Percentiles rank a stretch among this genome's conserved stretches.
These are phyloP conservation scores for Ogataea ganodermae DNA, from an alignment of 805 yeast species.

Conservation along the genomic window DNA sequence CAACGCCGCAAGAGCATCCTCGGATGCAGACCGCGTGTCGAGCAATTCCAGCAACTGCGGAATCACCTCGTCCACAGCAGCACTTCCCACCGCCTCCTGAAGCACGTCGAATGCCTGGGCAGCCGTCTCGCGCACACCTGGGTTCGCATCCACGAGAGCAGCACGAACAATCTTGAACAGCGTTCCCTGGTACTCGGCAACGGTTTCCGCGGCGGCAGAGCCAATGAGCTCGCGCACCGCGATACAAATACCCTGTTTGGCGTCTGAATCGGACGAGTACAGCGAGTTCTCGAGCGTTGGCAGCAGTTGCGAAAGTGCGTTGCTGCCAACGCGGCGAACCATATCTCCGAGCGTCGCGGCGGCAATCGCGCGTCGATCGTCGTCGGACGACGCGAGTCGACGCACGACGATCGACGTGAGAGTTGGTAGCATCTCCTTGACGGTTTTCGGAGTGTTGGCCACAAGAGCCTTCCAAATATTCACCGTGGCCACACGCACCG, in stretches of 20 bases:
- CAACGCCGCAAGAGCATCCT: constrained; percentile 80
- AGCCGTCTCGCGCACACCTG: constrained; percentile 84
- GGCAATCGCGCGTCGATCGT: constrained; percentile 78
- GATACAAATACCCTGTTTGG: constrained; percentile 95
- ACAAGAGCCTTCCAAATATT: constrained; percentile 98
- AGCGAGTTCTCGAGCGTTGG: constrained; percentile 79
- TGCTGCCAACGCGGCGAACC: constrained; percentile 90
- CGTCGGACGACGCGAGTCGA: constrained; percentile 81
- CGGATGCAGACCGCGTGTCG: constrained; percentile 50
- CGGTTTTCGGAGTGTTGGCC: constrained; percentile 91
- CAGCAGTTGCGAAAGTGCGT: constrained; percentile 77
- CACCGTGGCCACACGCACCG: constrained; percentile 84
- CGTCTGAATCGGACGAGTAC: constrained; percentile 65
- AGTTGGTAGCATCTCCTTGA: constrained; percentile 87
- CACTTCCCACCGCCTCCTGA: constrained; percentile 78
- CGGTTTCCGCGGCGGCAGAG: constrained; percentile 63
- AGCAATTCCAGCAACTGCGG: constrained; percentile 79
- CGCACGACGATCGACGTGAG: constrained; percentile 78
- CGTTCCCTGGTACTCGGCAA: constrained; percentile 62
- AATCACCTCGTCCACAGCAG: constrained; percentile 83
- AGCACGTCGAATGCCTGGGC: constrained; percentile 88
- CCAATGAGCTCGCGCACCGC: constrained; percentile 85
- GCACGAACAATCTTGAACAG: constrained; percentile 76
- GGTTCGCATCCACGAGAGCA: constrained; percentile 74
- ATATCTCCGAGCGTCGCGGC: constrained; percentile 93